phyloP scores from a whole-genome alignment of 225 moss, liverwort and hornwort genomes.

The Pleurozium schreberi region DNA sequence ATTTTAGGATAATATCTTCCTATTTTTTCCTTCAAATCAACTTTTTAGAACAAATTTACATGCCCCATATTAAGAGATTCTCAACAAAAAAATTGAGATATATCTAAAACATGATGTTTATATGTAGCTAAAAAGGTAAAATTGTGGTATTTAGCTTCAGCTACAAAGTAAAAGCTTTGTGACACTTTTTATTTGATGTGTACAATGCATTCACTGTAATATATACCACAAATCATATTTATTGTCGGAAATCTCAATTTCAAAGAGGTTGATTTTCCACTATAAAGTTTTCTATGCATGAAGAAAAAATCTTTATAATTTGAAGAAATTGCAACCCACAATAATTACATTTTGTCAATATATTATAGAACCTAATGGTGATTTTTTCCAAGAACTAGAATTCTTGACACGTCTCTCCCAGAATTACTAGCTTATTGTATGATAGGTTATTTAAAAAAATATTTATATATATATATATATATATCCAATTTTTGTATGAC shows the following conservation, averaged over 20 bases:
- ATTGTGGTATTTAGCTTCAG: background rate
- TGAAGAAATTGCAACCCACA: background rate
- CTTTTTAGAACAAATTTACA: background rate
- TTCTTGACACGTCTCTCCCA: background rate
- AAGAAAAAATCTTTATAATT: no score
- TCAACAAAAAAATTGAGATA: background rate
- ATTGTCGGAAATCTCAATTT: background rate
- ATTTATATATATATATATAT: no score
- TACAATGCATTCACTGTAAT: background rate
- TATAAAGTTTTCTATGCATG: background rate
- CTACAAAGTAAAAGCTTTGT: background rate
- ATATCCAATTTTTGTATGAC: accelerated
- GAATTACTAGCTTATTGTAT: background rate
- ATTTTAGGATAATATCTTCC: no score
- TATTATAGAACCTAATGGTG: no score
- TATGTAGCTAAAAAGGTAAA: background rate
- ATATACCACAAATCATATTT: background rate
- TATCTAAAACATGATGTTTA: background rate
- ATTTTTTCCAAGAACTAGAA: background rate
- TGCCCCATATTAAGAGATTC: accelerated
- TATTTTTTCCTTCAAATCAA: accelerated
- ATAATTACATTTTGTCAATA: background rate
- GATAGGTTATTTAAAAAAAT: no score
- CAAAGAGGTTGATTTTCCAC: background rate
- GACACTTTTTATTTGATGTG: background rate